Evolutionary conservation across 805 yeast species (phyloP).

Genomic region (Schizosaccharomyces lindneri): DNA sequence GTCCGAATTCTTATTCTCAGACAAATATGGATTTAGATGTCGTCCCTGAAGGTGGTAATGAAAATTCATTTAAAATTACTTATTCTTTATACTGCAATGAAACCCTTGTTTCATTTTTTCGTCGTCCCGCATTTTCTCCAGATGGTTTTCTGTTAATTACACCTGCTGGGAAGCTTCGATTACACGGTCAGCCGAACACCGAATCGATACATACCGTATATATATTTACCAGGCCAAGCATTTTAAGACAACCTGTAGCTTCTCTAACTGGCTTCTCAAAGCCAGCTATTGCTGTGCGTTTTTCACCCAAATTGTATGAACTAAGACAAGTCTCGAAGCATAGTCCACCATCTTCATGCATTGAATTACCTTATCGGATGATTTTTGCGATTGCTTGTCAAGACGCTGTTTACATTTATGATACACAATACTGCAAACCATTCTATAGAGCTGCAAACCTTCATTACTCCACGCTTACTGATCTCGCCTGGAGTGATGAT

Average conservation of each 20-base stretch:
- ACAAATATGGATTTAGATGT: too few relatives aligned
- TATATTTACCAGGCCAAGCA: slow-evolving; percentile 46
- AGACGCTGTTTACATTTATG: slow-evolving; percentile 59
- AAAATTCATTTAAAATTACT: slow-evolving; percentile 11
- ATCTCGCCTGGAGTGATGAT: slow-evolving; percentile 58
- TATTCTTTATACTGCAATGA: slow-evolving; percentile 47
- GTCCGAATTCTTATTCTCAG: too few relatives aligned
- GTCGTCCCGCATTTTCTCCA: slow-evolving; percentile 67
- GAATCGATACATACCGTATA: slow-evolving; percentile 44
- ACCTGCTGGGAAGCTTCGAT: slow-evolving; percentile 32
- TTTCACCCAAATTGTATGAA: slow-evolving; percentile 39
- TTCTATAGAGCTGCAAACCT: slow-evolving; percentile 51
- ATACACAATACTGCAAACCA: slow-evolving; percentile 46
- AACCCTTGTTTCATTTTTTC: slow-evolving; percentile 67
- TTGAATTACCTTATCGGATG: slow-evolving; percentile 51
- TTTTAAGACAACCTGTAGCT: slow-evolving; percentile 47
- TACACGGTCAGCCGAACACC: slow-evolving; percentile 5
- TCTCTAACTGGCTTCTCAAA: slow-evolving; percentile 55
- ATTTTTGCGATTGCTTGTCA: slow-evolving; percentile 84
- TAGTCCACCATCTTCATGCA: slow-evolving; percentile 13
- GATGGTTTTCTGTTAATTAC: slow-evolving; percentile 65
- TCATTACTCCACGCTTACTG: slow-evolving; percentile 77
- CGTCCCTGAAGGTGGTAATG: too few relatives aligned
- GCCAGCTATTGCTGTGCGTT: slow-evolving; percentile 64
- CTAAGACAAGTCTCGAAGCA: not conserved